Conservation (phyloP, 306 rosid genomes). For the Arachis stenosperma region DNA sequence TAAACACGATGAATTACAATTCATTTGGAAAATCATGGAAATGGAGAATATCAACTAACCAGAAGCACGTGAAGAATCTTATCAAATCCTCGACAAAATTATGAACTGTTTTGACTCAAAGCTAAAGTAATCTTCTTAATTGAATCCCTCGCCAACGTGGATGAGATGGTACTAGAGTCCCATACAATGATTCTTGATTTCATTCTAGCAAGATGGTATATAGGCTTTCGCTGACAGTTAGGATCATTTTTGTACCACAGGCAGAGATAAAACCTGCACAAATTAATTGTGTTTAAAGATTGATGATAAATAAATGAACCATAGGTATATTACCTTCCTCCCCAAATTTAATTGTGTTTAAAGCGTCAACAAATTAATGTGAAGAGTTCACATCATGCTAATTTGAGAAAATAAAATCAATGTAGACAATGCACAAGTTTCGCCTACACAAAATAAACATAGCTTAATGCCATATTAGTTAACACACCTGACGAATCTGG, state of each 20-base stretch:
- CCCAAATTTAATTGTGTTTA: no score
- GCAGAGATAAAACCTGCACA: slow-evolving; percentile 91
- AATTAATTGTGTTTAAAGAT: no score
- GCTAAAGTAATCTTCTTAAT: slow-evolving; percentile 78
- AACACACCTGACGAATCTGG: no score
- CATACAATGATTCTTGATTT: slow-evolving; percentile 84
- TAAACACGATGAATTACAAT: neutral
- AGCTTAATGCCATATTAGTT: no score
- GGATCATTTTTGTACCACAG: slow-evolving; percentile 94
- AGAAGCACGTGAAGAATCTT: slow-evolving; percentile 83
- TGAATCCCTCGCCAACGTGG: slow-evolving; percentile 71
- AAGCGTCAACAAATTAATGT: no score
- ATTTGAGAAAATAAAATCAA: no score
- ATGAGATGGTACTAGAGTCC: slow-evolving; percentile 72
- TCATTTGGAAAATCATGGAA: slow-evolving; percentile 29
- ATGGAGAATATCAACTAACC: slow-evolving; percentile 64
- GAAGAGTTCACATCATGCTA: no score
- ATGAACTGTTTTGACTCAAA: slow-evolving; percentile 86
- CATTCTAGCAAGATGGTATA: slow-evolving; percentile 73
- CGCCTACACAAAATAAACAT: no score
- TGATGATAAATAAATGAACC: no score
- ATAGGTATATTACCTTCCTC: no score
- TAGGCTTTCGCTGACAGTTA: slow-evolving; percentile 68
- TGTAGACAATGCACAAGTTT: no score
- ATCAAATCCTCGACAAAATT: slow-evolving; percentile 87